These are phyloP conservation scores for Noccaea caerulescens DNA, from an alignment of 345 rosid species.

Conservation along the genomic window DNA sequence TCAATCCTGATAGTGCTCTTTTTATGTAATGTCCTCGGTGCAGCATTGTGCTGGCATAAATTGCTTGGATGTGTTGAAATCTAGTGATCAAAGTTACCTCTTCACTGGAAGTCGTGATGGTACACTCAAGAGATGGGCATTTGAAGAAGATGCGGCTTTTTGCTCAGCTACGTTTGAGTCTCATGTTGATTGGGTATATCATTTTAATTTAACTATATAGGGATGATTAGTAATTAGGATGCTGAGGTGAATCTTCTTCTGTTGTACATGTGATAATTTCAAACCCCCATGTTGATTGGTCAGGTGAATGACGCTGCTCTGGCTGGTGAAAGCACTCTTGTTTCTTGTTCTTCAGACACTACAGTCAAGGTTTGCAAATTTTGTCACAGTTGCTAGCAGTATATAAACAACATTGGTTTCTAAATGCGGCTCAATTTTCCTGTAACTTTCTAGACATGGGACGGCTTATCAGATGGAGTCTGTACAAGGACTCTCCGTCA, in stretches of 20 bases:
- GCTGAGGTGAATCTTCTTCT: not conserved
- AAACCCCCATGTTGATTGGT: conserved; percentile 34
- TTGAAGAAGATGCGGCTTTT: conserved; percentile 67
- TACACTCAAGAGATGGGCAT: conserved; percentile 89
- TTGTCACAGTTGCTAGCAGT: conserved; percentile 7
- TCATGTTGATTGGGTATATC: conserved; percentile 96
- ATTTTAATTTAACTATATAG: conserved; percentile 26
- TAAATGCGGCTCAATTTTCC: conserved; percentile 18
- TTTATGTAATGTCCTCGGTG: conserved; percentile 43
- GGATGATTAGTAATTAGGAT: conserved; percentile 6
- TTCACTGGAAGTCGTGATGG: conserved; percentile 99
- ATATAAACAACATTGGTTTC: conserved; percentile 8
- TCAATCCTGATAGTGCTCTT: conserved; percentile 34
- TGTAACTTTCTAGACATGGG: conserved; percentile 68
- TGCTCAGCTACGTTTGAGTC: conserved; percentile 98
- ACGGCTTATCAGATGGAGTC: conserved; percentile 81
- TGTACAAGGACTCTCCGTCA: conserved; percentile 89
- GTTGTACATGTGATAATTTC: conserved; percentile 15
- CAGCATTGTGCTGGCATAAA: conserved; percentile 99
- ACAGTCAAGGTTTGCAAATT: conserved; percentile 78
- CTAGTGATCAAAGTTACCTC: conserved; percentile 61
- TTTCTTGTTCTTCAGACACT: conserved; percentile 95
- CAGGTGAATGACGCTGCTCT: conserved; percentile 93
- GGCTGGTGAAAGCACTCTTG: conserved; percentile 79
- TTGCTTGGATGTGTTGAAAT: conserved; percentile 73